Evolutionary conservation across 768 basidiomycete genomes (phyloP), one percentile per base, ranked within the genome.

Genomic region (Termitomyces sp.): DNA sequence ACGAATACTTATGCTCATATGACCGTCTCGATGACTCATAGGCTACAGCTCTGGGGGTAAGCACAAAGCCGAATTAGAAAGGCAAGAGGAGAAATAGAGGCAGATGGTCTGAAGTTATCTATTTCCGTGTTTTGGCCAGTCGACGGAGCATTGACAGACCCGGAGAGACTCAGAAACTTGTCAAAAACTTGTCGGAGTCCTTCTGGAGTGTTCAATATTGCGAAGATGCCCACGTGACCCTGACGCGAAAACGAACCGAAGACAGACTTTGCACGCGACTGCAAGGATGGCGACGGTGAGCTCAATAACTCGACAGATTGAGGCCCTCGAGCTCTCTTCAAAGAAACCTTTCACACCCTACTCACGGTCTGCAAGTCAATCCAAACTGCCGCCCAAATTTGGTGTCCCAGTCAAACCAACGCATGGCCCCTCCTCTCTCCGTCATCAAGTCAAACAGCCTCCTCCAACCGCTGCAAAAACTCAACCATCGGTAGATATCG

Each of bases 351-450:
- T 66, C 30, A 64, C 68, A 48, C 74, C 71, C 4, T 62, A 76
- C 63, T 53, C 78, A 62, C 89, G 88, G 65, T 82, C 84, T 27
- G 70, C 83, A 22, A 81, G 80, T 64, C 84, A 87, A 65, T 67
- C 86, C 13, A 91, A 90, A 68, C 78, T 91, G 12, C 78, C 89
- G 57, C 84, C 85, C 1, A 92, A 91, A 73, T 91, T 81, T 63
- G 87, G 86, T 10, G 81, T 87, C 2, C 86, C 69, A 22, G 46
- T 70, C 57, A 69, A 76, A 67, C 74, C 74, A 27, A 57, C 68
- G 7, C 72, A 77, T 32, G 55, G 57, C 12, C 77, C 74, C 33
- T 83, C 74, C 46, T 76, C 80, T 27, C 71, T 80, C 56, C 76
- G 79, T 67, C 72, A 79, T 64, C 78, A 73, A 30, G 61, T 68